Evolutionary conservation across 139 green algal species (phyloP).

Genomic region (Cymbomonas tetramitiformis): DNA sequence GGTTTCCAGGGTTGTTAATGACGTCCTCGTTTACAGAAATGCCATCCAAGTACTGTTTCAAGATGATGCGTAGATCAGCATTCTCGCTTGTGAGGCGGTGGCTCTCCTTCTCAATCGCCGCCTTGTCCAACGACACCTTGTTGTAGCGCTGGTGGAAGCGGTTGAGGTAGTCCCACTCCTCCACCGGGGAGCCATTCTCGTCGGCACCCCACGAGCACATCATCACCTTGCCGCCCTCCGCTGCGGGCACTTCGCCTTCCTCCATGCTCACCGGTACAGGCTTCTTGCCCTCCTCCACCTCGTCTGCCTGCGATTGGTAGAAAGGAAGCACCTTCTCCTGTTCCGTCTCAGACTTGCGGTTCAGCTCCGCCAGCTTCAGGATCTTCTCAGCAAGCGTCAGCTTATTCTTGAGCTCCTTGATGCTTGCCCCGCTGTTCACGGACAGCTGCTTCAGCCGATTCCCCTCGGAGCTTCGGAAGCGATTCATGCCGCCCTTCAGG

Average conservation of each 20-base stretch:
- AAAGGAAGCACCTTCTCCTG: conserved; percentile 60
- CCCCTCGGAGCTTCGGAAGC: conserved; percentile 35
- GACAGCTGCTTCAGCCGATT: conserved; percentile 46
- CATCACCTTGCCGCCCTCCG: not conserved
- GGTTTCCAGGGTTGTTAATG: conserved; percentile 65
- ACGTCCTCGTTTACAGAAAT: conserved; percentile 58
- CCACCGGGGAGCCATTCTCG: conserved; percentile 25
- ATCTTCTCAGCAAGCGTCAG: conserved; percentile 44
- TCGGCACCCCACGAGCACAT: not conserved
- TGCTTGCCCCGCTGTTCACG: conserved; percentile 26
- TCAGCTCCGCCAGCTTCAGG: conserved; percentile 60
- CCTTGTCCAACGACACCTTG: conserved; percentile 31
- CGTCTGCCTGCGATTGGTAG: conserved; percentile 5
- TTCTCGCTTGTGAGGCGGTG: conserved; percentile 59
- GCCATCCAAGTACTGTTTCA: conserved; percentile 58
- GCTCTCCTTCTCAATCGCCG: conserved; percentile 52
- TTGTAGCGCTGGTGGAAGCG: conserved; percentile 53
- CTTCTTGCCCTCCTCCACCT: conserved; percentile 3
- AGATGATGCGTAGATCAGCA: conserved; percentile 44
- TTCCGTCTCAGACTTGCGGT: conserved; percentile 59
- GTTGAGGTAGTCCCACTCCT: conserved; percentile 64
- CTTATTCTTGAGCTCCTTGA: conserved; percentile 34
- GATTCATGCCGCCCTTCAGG: conserved; percentile 48
- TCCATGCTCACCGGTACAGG: no score
- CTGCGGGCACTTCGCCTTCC: conserved; percentile 1